Percentiles rank a stretch among this genome's conserved stretches.
These are phyloP conservation scores for Candida stauntonica DNA, from an alignment of 805 yeast species.

Conservation along the genomic window DNA sequence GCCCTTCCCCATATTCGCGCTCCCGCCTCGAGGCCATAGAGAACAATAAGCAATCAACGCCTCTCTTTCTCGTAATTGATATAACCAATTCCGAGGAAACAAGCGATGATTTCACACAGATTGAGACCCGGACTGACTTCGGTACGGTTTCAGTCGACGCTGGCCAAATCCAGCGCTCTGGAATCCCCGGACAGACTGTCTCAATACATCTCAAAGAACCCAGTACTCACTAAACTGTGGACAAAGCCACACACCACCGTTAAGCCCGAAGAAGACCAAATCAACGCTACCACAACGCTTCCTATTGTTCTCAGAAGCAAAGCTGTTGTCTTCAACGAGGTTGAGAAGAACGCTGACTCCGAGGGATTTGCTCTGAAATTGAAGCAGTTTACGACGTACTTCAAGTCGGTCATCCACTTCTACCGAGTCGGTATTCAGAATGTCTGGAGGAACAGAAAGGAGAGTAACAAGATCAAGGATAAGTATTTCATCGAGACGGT, in stretches of 20 bases:
- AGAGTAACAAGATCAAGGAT: constrained; percentile 26
- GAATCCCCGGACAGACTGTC: constrained; percentile 7
- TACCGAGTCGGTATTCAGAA: constrained; percentile 55
- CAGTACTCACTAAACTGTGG: constrained; percentile 14
- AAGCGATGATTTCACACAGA: too few species aligned
- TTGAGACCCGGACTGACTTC: too few species aligned
- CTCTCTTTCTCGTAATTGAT: too few species aligned
- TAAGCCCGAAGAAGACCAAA: constrained; percentile 7
- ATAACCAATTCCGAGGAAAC: too few species aligned
- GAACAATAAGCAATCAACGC: too few species aligned
- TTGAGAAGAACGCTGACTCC: constrained; percentile 20
- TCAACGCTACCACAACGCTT: constrained; percentile 30
- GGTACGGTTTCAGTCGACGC: constrained; percentile 10
- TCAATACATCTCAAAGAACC: constrained; percentile 7
- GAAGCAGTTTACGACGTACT: constrained; percentile 41
- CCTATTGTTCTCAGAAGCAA: constrained; percentile 30
- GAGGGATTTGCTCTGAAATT: constrained; percentile 25
- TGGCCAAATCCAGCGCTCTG: constrained; percentile 1
- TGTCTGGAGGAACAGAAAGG: constrained; percentile 44
- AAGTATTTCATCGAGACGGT: constrained; percentile 27
- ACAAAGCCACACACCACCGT: background rate
- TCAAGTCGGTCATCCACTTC: constrained; percentile 43
- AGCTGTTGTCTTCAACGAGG: constrained; percentile 27
- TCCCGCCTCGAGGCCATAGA: too few species aligned
- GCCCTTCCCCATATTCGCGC: too few species aligned